These are phyloP conservation scores for Oxyria digyna DNA, from an alignment of 148 eudicot genomes.

Conservation along the genomic window DNA sequence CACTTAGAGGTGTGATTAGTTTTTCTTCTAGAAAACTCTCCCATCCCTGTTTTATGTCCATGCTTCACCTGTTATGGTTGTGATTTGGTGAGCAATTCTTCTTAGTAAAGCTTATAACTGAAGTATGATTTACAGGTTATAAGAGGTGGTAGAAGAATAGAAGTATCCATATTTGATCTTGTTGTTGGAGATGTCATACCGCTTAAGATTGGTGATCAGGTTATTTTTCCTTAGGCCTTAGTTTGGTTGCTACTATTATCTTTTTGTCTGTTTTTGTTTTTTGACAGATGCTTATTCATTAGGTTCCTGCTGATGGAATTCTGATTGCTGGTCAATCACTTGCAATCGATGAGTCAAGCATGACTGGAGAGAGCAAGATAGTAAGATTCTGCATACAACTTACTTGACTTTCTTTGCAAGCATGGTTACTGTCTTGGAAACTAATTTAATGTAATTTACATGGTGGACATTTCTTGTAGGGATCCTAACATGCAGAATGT, in stretches of 20 bases:
- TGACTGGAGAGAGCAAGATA: constrained; percentile 98
- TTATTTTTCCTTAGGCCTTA: constrained; percentile 12
- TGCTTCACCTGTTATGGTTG: neutral
- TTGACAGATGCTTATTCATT: neutral
- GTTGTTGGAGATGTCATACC: constrained; percentile 88
- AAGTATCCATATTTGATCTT: constrained; percentile 73
- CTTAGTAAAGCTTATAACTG: neutral
- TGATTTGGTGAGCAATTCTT: neutral
- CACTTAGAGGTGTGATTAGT: constrained; percentile 64
- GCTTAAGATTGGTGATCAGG: constrained; percentile 96
- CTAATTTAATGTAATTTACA: neutral
- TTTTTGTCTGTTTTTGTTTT: neutral
- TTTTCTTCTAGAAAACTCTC: neutral
- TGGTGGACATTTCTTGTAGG: neutral
- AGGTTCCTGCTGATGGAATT: constrained; percentile 98
- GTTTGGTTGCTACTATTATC: neutral
- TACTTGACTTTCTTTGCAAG: neutral
- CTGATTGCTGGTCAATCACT: constrained; percentile 74
- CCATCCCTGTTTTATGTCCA: neutral
- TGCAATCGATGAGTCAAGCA: constrained; percentile 93
- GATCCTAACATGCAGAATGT: neutral
- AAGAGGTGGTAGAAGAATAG: constrained; percentile 72
- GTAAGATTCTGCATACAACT: constrained; percentile 23
- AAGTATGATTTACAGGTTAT: constrained; percentile 37
- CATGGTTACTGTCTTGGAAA: neutral